Percentiles rank a stretch among this genome's conserved stretches.
Evolutionary conservation across 805 yeast genomes (phyloP).

Genomic region (Sugiyamaella boreocaroliniensis): DNA sequence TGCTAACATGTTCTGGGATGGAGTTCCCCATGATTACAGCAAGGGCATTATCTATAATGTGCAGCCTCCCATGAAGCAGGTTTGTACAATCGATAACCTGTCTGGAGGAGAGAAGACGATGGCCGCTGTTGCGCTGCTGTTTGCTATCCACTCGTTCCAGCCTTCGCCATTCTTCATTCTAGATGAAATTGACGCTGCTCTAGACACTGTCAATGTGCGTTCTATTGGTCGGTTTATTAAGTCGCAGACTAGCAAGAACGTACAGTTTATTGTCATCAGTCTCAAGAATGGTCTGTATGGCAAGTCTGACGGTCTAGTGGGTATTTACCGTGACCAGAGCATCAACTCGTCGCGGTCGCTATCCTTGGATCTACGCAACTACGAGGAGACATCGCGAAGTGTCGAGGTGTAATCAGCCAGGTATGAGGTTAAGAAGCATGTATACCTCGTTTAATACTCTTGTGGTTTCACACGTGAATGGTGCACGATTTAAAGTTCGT

Average conservation of each 20-base stretch:
- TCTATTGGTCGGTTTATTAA: constrained; percentile 81
- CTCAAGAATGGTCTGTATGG: constrained; percentile 83
- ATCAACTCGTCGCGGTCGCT: constrained; percentile 21
- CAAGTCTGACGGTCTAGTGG: constrained; percentile 83
- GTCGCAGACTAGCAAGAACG: constrained; percentile 60
- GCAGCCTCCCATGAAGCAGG: constrained; percentile 93
- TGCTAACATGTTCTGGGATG: constrained; percentile 82
- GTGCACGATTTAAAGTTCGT: too few species aligned
- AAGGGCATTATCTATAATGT: constrained; percentile 86
- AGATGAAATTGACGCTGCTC: constrained; percentile 97
- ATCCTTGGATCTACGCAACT: constrained; percentile 20
- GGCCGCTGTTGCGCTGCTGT: constrained; percentile 88
- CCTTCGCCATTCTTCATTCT: constrained; percentile 95
- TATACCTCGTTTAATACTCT: too few species aligned
- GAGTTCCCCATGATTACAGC: constrained; percentile 81
- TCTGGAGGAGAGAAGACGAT: constrained; percentile 97
- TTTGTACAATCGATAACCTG: constrained; percentile 82
- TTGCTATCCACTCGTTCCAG: constrained; percentile 82
- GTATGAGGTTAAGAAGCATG: too few species aligned
- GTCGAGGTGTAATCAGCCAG: neutral
- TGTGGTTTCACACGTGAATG: too few species aligned
- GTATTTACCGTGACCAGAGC: constrained; percentile 51
- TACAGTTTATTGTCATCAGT: constrained; percentile 87
- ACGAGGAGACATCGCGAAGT: neutral
- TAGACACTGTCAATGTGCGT: constrained; percentile 82